Conservation (phyloP, 768 basidiomycete genomes). For the Lyophyllum atratum region DNA sequence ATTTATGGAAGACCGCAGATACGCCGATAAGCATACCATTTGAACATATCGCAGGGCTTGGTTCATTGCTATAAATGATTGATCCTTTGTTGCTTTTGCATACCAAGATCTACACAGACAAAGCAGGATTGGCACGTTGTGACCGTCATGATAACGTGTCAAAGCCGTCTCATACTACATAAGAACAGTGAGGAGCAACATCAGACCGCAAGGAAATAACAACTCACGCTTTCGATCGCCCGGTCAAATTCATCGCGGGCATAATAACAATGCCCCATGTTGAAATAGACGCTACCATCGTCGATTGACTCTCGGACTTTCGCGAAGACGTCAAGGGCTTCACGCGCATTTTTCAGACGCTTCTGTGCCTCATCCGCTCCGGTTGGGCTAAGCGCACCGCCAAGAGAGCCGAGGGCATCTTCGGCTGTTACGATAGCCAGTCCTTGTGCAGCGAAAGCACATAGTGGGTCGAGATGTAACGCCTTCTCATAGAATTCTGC, state of each 20-base stretch:
- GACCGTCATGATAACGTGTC: slow-evolving; percentile 69
- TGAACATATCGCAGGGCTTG: slow-evolving; percentile 86
- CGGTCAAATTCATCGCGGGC: slow-evolving; percentile 91
- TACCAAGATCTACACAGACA: slow-evolving; percentile 95
- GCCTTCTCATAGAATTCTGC: slow-evolving; percentile 96
- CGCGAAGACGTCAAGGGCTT: slow-evolving; percentile 87
- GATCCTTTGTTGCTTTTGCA: slow-evolving; percentile 89
- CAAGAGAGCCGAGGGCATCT: slow-evolving; percentile 75
- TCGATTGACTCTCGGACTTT: slow-evolving; percentile 87
- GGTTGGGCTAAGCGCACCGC: slow-evolving; percentile 49
- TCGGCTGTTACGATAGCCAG: slow-evolving; percentile 94
- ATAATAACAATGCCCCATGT: slow-evolving; percentile 97
- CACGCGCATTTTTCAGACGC: slow-evolving; percentile 73
- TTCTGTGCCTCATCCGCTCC: slow-evolving; percentile 64
- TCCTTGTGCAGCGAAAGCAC: slow-evolving; percentile 93
- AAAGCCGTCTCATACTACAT: slow-evolving; percentile 91
- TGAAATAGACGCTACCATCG: slow-evolving; percentile 86
- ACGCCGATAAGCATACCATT: slow-evolving; percentile 45
- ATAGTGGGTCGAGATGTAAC: slow-evolving; percentile 76
- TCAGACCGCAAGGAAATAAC: neutral
- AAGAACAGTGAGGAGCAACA: neutral
- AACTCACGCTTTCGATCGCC: slow-evolving; percentile 90
- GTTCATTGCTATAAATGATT: slow-evolving; percentile 78
- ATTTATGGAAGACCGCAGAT: neutral
- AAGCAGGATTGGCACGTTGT: slow-evolving; percentile 74